Evolutionary conservation across 2,329 filamentous ascomycete species (phyloP).

Genomic region (Talaromyces verruculosus): DNA sequence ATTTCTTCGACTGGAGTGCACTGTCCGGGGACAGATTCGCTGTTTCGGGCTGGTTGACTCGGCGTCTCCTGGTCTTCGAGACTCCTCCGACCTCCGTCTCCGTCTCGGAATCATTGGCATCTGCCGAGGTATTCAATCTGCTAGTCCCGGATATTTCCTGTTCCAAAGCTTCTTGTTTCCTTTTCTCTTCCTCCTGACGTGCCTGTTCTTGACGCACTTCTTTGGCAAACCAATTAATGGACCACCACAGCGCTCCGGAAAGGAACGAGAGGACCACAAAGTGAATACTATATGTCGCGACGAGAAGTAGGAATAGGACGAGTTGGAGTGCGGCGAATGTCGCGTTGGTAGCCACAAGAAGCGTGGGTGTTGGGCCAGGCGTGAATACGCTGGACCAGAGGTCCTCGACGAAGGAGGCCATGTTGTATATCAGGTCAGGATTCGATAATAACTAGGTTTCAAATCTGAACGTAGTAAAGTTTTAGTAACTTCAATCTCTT

Average conservation of each 20-base stretch:
- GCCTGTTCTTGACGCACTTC: constrained; percentile 59
- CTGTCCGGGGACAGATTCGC: constrained; percentile 25
- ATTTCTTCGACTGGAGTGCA: constrained; percentile 47
- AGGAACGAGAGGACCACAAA: constrained; percentile 79
- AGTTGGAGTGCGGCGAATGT: constrained; percentile 83
- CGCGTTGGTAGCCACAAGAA: constrained; percentile 85
- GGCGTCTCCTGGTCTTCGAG: constrained; percentile 19
- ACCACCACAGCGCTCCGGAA: constrained; percentile 81
- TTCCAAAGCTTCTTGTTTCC: constrained; percentile 22
- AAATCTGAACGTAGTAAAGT: not conserved
- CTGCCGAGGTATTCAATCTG: constrained; percentile 33
- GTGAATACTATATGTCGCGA: constrained; percentile 84
- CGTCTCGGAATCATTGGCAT: constrained; percentile 45
- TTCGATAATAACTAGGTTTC: not conserved
- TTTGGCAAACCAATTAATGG: constrained; percentile 93
- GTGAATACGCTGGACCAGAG: constrained; percentile 94
- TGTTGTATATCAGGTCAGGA: constrained; percentile 4
- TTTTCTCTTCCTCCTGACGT: constrained; percentile 41
- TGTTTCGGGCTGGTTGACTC: constrained; percentile 13
- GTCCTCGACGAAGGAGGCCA: constrained; percentile 61
- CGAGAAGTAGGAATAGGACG: constrained; percentile 71
- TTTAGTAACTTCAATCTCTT: not conserved
- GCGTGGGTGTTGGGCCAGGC: constrained; percentile 81
- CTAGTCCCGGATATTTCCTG: constrained; percentile 28
- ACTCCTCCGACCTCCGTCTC: constrained; percentile 31